phyloP scores from a whole-genome alignment of 495 filamentous ascomycete genomes.

The Aspergillus asperescens region DNA sequence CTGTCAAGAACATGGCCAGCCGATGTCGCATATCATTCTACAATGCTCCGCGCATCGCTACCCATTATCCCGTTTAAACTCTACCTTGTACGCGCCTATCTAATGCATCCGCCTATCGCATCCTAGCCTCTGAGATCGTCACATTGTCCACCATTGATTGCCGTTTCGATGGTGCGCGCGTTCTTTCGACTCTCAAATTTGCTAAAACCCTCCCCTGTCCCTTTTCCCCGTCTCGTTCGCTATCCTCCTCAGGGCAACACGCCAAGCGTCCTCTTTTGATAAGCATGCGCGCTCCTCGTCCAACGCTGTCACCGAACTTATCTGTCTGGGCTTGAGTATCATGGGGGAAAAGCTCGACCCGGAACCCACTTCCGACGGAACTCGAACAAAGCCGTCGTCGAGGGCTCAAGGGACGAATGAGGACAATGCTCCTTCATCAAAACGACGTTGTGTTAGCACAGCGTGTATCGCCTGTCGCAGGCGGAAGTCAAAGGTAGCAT shows the following conservation, averaged over 20 bases:
- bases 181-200: neutral
- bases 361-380: constrained; percentile 12
- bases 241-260: constrained; percentile 2
- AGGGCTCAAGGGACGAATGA: constrained; percentile 27
- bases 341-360: constrained; percentile 18
- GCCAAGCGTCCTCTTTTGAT: constrained; percentile 10
- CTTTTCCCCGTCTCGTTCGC: constrained; percentile 1
- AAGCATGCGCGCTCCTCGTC: constrained; percentile 21
- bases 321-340: constrained; percentile 28
- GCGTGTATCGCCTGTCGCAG: constrained; percentile 90
- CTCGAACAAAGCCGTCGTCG: constrained; percentile 13
- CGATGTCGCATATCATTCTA: neutral
- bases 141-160: neutral
- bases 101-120: constrained; percentile 9
- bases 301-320: constrained; percentile 23
- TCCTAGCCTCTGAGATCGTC: constrained; percentile 6
- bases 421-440: constrained; percentile 43
- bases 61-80: neutral
- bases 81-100: constrained; percentile 1
- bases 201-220: neutral
- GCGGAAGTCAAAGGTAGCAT: constrained; percentile 71
- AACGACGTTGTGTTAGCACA: constrained; percentile 87
- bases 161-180: constrained; percentile 8
- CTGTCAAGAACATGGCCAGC: neutral
- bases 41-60: neutral